Evolutionary conservation across 495 filamentous ascomycete genomes (phyloP).

Genomic region (Penicillium riverlandense): DNA sequence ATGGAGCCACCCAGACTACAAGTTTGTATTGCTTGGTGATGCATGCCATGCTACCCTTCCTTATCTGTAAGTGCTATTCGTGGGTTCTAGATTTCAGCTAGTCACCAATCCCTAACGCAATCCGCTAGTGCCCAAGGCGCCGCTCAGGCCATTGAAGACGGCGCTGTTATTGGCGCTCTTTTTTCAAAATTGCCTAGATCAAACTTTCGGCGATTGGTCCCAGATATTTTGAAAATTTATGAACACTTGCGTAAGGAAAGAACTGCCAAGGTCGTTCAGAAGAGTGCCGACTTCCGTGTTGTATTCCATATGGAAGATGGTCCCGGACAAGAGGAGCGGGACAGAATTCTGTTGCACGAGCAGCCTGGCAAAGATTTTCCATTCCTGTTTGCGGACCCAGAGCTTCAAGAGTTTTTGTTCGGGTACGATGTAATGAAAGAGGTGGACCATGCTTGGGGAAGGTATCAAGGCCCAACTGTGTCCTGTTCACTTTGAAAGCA

Average conservation of each 20-base stretch:
- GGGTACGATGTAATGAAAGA: no score
- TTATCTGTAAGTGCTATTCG: not conserved
- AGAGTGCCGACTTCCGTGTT: conserved; percentile 1
- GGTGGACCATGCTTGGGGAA: no score
- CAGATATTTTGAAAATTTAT: conserved; percentile 1
- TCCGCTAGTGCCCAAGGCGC: not conserved
- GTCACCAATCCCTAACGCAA: no score
- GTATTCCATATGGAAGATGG: conserved; percentile 1
- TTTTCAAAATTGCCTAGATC: not conserved
- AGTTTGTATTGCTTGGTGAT: conserved; percentile 1
- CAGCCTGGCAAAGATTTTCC: not conserved
- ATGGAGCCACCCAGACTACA: not conserved
- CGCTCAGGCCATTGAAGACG: not conserved
- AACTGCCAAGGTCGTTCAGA: conserved; percentile 1
- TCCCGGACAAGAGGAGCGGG: not conserved
- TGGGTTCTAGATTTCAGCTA: no score
- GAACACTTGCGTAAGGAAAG: not conserved
- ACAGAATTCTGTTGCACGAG: not conserved
- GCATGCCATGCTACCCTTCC: not conserved
- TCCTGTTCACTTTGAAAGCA: no score
- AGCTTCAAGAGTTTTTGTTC: not conserved
- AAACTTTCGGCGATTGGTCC: not conserved
- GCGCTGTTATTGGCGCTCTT: not conserved
- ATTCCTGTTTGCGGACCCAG: not conserved
- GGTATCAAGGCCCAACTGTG: no score